These are phyloP conservation scores for Cyclaneusma minus DNA, from an alignment of 2,329 filamentous ascomycete genomes.

Conservation along the genomic window DNA sequence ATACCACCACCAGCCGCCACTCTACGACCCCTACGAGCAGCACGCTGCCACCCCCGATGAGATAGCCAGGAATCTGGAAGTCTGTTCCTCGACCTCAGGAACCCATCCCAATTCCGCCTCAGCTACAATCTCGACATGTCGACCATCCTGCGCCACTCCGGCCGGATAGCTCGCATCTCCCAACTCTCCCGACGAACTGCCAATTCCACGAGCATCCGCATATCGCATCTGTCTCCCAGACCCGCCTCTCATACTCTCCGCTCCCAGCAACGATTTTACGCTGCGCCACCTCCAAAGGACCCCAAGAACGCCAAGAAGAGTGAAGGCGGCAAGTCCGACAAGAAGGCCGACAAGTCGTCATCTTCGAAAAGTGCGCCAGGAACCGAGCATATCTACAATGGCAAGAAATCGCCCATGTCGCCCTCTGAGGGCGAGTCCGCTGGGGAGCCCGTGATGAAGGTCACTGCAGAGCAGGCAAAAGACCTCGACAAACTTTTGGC, in stretches of 20 bases:
- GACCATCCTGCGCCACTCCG: constrained; percentile 48
- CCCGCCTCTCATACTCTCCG: constrained; percentile 9
- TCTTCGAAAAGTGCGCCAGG: constrained; percentile 19
- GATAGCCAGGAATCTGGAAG: constrained; percentile 9
- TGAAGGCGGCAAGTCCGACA: neutral
- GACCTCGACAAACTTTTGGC: constrained; percentile 40
- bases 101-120: constrained; percentile 1
- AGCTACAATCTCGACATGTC: constrained; percentile 36
- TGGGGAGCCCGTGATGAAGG: constrained; percentile 17
- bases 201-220: constrained; percentile 28
- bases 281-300: neutral
- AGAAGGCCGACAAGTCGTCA: neutral
- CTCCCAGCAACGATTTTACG: constrained; percentile 2
- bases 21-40: no score
- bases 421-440: constrained; percentile 13
- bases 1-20: no score
- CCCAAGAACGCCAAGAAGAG: no score
- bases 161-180: constrained; percentile 47
- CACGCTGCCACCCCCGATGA: constrained; percentile 6
- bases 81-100: constrained; percentile 6
- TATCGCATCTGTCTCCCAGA: constrained; percentile 21
- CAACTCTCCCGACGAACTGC: constrained; percentile 37
- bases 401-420: constrained; percentile 22
- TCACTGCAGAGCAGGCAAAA: constrained; percentile 39
- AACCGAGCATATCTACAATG: constrained; percentile 28